Evolutionary conservation across 495 filamentous ascomycete genomes (phyloP).

Genomic region (Neurospora discreta): DNA sequence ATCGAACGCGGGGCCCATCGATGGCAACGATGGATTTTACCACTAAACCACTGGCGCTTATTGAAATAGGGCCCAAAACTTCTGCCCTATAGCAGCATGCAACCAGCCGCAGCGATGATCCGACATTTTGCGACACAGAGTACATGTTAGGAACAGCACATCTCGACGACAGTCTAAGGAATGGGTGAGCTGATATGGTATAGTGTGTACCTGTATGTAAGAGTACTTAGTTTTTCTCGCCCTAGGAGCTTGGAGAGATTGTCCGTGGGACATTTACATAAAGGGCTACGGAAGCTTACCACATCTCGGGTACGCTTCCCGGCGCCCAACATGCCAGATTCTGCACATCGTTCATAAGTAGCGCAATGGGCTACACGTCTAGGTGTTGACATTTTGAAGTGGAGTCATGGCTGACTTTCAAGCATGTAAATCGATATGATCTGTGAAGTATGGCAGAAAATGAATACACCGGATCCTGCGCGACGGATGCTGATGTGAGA

Average conservation of each 20-base stretch:
- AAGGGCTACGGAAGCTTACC: neutral
- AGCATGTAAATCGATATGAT: neutral
- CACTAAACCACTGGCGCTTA: slow-evolving; percentile 7
- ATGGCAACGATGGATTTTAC: slow-evolving; percentile 42
- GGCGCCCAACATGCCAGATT: neutral
- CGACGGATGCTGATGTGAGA: neutral
- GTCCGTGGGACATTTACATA: neutral
- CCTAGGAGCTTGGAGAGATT: neutral
- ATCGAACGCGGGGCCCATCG: slow-evolving; percentile 43
- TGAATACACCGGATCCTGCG: neutral
- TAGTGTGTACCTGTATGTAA: neutral
- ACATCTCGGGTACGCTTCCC: neutral
- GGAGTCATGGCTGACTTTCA: neutral
- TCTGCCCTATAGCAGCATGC: neutral
- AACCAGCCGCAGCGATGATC: too few species aligned
- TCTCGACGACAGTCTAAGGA: neutral
- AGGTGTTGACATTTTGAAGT: neutral
- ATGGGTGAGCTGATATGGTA: neutral
- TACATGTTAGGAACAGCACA: neutral
- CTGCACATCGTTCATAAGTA: neutral
- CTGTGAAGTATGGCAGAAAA: neutral
- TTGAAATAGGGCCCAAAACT: neutral
- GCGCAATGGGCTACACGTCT: neutral
- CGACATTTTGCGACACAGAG: neutral
- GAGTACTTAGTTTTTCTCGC: neutral